phyloP scores from a whole-genome alignment of 192 early-diverging fungal species.

The Backusella circina region DNA sequence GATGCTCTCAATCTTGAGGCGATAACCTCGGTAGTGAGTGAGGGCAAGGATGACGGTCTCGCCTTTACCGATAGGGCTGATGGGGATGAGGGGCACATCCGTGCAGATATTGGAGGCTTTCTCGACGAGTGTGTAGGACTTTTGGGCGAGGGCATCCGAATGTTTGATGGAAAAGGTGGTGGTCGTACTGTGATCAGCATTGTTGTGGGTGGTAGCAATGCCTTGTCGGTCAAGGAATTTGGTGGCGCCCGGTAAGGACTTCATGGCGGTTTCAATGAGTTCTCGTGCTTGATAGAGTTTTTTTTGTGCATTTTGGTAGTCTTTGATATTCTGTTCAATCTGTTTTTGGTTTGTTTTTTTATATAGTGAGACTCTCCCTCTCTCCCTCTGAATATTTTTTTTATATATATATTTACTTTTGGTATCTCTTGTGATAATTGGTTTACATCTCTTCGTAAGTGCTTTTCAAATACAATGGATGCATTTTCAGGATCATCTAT shows the following conservation, averaged over 20 bases:
- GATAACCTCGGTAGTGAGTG: constrained; percentile 27
- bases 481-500: constrained; percentile 1
- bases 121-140: constrained; percentile 5
- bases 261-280: constrained; percentile 30
- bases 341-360: background rate
- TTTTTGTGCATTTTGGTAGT: constrained; percentile 17
- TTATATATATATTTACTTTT: constrained; percentile 6
- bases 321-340: background rate
- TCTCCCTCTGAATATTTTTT: background rate
- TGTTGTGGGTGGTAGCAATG: background rate
- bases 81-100: constrained; percentile 27
- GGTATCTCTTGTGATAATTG: constrained; percentile 20
- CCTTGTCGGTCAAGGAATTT: constrained; percentile 29
- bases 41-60: constrained; percentile 14
- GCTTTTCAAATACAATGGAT: constrained; percentile 12
- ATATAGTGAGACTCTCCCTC: too few species aligned
- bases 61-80: background rate
- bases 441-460: constrained; percentile 20
- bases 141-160: constrained; percentile 9
- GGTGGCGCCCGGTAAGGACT: constrained; percentile 22
- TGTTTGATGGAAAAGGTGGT: background rate
- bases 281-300: constrained; percentile 28
- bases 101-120: constrained; percentile 11
- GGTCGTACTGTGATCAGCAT: background rate
- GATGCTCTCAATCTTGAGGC: constrained; percentile 26